Evolutionary conservation across 257 asterid genomes (phyloP), one percentile per base, ranked within the genome.

Genomic region (Solanum lycopersicoides): DNA sequence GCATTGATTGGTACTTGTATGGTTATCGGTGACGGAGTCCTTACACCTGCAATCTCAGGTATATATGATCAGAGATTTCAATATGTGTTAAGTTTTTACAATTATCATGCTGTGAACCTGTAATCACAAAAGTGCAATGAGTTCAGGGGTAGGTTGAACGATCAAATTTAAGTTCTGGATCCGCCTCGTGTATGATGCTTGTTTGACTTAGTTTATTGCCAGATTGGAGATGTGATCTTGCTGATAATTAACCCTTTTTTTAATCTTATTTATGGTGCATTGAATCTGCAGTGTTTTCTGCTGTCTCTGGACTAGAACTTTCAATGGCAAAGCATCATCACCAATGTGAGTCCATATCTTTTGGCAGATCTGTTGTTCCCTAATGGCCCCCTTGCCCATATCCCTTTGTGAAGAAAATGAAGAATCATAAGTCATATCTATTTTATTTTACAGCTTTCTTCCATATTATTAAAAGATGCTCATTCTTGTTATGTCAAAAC

Each of bases 1-100:
- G 97, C 99, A 42, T 89, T 96, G 92, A 90, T 96, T 87, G 99
- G 99, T 83, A 92, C 99, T 86, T 95, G 99, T 94, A 95, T 96
- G 98, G 99, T 96, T 73, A 96, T 96, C 82, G 99, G 99, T 13
- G 99, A 96, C 86, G 99, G 99, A 39, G 98, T 96, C 88, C 96
- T 96, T 79, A 96, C 98, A 0, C 99, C 99, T 4, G 99, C 99
- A 11, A 95, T 97, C 91, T 97, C 99, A 25, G 99, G 99, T 95
- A 90, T 80, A 25, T 16, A 32, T 32, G 42, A 71, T 71, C 79
- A 71, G 18, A 14, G 6, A 28, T 28, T 30, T 30, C 75, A 12
- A 8, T 28, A 68, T 71, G 21, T 30, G 25, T 14, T 45, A 18
- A 80, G 30, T 3, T 50, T 28, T 59, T 25, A 44, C 28, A 25